Evolutionary conservation across 805 yeast genomes (phyloP), one percentile per base, ranked within the genome.

Genomic region (Candida sithepensis): DNA sequence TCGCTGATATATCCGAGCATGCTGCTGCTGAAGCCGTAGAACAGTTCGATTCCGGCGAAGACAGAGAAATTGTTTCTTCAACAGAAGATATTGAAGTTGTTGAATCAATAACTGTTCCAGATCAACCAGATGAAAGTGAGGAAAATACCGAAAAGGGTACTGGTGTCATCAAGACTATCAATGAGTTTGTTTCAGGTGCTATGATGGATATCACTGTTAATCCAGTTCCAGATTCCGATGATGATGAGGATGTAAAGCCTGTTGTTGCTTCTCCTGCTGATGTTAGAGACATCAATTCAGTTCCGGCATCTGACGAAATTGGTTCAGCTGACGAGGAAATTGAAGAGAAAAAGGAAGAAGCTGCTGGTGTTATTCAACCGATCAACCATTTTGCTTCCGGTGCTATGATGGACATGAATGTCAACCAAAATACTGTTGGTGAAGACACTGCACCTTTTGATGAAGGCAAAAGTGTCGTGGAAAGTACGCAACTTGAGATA

Each of bases 141-240:
- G 10, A 24, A 10, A 24, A 24, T 24, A n/a, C 28, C 6, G 10
- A 24, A 7, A 10, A 24, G 10, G 9, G 10, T 7, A 24, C 28
- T 23, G 22, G 18, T 7, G 30, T 23, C 18, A 9, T 39, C 10
- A 16, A n/a, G 5, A 14, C n/a, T 21, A 21, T 21, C 16, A 22
- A n/a, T 12, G 41, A 39, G 7, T 22, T 42, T 24, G 26, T 39
- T 1, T 22, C 44, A 3, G 40, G 21, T 22, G n/a, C 23, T 7
- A 21, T 41, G 44, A 41, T 41, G 39, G 32, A 41, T 13, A 21
- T 41, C 20, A 41, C 30, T 3, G n/a, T 32, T 23, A 41, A 21
- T 20, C 38, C 13, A 7, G 14, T n/a, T 30, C 5, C 34, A 30
- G 28, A 24, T 24, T 10, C 6, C 9, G 5, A 6, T 12, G 34